Evolutionary conservation across 2,329 filamentous ascomycete genomes (phyloP), one percentile per base, ranked within the genome.

Genomic region (Microthyrium microscopicum): DNA sequence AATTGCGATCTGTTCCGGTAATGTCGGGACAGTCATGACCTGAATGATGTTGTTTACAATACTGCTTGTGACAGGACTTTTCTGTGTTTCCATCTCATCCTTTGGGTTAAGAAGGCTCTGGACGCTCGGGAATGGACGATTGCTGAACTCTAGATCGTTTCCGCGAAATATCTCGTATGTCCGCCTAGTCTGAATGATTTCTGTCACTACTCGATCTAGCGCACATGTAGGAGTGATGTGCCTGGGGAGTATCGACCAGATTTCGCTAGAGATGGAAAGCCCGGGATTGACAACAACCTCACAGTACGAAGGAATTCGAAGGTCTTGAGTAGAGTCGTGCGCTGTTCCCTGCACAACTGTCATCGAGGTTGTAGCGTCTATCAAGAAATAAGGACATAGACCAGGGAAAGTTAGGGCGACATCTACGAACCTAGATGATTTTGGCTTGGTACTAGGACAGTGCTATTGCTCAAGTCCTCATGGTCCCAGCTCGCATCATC

Each of bases 1-100:
- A 9, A 29, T 29, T 8, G 27, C 27, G 15, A 29, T 9, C 16
- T 29, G 27, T 16, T 29, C 27, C 9, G 27, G 27, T 16, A 29
- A 16, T 29, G 27, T 16, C 15, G 27, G 27, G 9, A 29, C 27
- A 16, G 27, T 29, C 27, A 29, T 29, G 27, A 29, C 15, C 8
- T 16, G 8, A 11, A 29, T 29, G 15, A 29, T 29, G 8, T 29
- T 29, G 9, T 11, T 29, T 11, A 29, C 27, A 16, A 29, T 29
- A 9, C 8, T 9, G 27, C 9, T 29, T 16, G 27, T 29, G 8
- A 29, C 27, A 8, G 27, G 27, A 16, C 27, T 29, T 16, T 16
- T 29, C 9, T 29, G 9, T 29, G 27, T n/a, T n/a, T n/a, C n/a
- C n/a, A n/a, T 16, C 27, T 29, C 27, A 9, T 29, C 16, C 9